Evolutionary conservation across 2,329 filamentous ascomycete species (phyloP).

Genomic region (Escovopsis weberi): DNA sequence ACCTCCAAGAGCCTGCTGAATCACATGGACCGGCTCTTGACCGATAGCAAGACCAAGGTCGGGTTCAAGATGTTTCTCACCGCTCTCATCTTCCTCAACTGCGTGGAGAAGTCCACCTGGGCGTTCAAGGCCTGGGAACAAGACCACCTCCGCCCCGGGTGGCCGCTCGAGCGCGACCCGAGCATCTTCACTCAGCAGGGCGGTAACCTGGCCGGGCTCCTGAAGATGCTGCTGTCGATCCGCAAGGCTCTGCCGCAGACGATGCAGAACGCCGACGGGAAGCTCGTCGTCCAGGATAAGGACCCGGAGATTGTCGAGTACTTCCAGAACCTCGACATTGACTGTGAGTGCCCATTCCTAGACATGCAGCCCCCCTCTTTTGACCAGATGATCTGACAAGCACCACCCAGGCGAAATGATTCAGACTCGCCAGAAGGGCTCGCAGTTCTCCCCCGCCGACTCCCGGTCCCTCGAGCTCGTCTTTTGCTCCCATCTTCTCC

Average conservation of each 20-base stretch:
- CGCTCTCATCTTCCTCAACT: conserved; percentile 48
- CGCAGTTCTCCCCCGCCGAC: conserved; percentile 34
- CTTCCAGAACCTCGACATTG: conserved; percentile 41
- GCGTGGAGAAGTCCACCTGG: conserved; percentile 54
- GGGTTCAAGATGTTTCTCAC: conserved; percentile 48
- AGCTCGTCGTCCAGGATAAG: conserved; percentile 31
- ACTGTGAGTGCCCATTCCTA: conserved; percentile 31
- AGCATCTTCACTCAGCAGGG: conserved; percentile 44
- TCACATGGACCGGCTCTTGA: conserved; percentile 45
- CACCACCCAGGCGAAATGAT: conserved; percentile 18
- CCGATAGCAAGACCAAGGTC: conserved; percentile 45
- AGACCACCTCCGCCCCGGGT: conserved; percentile 41
- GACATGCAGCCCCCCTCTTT: not conserved
- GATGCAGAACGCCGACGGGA: conserved; percentile 29
- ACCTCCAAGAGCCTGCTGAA: conserved; percentile 44
- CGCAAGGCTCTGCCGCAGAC: conserved; percentile 44
- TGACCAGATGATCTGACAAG: not conserved
- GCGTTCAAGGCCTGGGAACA: conserved; percentile 55
- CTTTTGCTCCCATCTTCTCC: conserved; percentile 33
- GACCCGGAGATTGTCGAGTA: conserved; percentile 33
- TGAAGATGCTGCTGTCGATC: conserved; percentile 48
- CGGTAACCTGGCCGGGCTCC: conserved; percentile 39
- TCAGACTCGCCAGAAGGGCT: conserved; percentile 32
- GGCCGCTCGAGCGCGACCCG: conserved; percentile 46
- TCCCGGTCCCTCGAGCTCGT: conserved; percentile 36